Conservation (phyloP, 2,329 filamentous ascomycete species). For the Helotiales sp. region DNA sequence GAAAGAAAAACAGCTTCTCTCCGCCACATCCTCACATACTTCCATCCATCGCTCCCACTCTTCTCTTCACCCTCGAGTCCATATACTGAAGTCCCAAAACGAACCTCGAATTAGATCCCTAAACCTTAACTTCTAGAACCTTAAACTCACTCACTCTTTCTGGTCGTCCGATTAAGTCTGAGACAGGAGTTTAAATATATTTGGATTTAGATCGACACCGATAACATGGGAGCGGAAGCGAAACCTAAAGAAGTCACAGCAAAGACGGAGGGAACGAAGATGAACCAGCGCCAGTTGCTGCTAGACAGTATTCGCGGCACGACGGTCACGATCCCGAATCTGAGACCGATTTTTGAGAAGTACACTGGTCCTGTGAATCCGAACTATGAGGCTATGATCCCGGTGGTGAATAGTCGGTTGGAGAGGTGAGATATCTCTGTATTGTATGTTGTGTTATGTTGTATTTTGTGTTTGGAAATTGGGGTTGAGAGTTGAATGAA, state of each 20-base stretch:
- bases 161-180: too few species aligned
- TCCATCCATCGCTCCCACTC: not conserved
- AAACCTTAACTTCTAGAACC: not conserved
- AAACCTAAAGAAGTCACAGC: not conserved
- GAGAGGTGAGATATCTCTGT: conserved; percentile 24
- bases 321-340: conserved; percentile 21
- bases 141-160: not conserved
- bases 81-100: not conserved
- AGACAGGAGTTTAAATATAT: not conserved
- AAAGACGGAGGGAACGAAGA: not conserved
- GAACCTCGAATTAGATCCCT: not conserved
- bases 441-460: too few species aligned
- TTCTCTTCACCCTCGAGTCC: not conserved
- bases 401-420: conserved; percentile 8
- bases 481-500: too few species aligned
- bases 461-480: not conserved
- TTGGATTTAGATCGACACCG: not conserved
- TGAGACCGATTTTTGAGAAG: conserved; percentile 17
- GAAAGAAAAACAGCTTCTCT: not conserved
- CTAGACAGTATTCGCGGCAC: conserved; percentile 18
- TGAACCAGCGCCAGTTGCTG: conserved; percentile 12
- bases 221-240: conserved; percentile 11
- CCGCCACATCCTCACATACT: not conserved
- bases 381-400: conserved; percentile 15
- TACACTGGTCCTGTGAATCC: conserved; percentile 15